Conservation (phyloP, 208 protist genomes). For the Vickermania spadyakhi region DNA sequence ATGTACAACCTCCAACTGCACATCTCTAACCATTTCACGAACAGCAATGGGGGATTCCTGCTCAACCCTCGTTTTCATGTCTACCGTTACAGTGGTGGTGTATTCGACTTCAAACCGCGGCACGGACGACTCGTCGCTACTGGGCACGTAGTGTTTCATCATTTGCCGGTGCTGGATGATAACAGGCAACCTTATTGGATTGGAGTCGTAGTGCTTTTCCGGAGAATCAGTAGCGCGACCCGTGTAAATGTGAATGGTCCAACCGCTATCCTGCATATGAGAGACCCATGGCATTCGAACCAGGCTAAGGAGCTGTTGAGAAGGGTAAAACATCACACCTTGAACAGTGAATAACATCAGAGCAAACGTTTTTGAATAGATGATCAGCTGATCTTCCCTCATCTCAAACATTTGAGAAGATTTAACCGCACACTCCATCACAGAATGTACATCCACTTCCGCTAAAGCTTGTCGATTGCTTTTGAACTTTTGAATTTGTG, state of each 20-base stretch:
- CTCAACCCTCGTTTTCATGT: too few relatives aligned
- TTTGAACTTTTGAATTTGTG: constrained; percentile 30
- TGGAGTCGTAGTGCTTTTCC: constrained; percentile 3
- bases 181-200: too few relatives aligned
- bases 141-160: constrained; percentile 47
- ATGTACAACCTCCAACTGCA: background rate
- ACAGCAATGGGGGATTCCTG: background rate
- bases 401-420: background rate
- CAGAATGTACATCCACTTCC: constrained; percentile 5
- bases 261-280: constrained; percentile 51
- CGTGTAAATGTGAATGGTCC: constrained; percentile 31
- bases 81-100: constrained; percentile 34
- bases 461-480: constrained; percentile 41
- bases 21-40: background rate
- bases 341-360: constrained; percentile 72
- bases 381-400: constrained; percentile 8
- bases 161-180: constrained; percentile 45
- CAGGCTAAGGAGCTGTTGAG: constrained; percentile 16
- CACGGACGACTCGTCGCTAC: constrained; percentile 8
- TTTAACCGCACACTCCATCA: background rate
- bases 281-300: constrained; percentile 30
- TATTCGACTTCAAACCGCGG: constrained; percentile 56
- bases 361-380: constrained; percentile 46
- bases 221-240: constrained; percentile 11
- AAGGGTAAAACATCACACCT: constrained; percentile 47